Conservation (phyloP, 2,329 filamentous ascomycete genomes). For the Fonsecaea erecta region DNA sequence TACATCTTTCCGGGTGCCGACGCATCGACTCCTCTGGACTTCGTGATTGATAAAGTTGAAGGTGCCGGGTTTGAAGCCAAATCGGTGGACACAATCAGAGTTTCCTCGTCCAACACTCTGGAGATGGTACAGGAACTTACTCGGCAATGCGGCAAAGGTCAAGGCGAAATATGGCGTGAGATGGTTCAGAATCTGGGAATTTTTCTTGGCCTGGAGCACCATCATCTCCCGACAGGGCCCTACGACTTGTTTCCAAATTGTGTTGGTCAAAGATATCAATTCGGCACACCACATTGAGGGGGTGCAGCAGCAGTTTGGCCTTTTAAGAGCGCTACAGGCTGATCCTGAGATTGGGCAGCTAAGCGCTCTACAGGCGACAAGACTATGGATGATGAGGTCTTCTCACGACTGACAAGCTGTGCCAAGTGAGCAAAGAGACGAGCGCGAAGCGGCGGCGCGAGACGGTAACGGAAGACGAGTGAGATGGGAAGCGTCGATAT, state of each 20-base stretch:
- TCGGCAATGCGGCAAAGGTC: conserved; percentile 89
- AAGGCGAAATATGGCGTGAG: conserved; percentile 91
- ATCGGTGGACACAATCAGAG: conserved; percentile 87
- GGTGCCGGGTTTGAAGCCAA: conserved; percentile 89
- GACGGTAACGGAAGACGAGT: too few species aligned
- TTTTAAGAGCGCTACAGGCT: conserved; percentile 67
- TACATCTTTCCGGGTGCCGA: conserved; percentile 98
- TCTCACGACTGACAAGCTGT: too few species aligned
- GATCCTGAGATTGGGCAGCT: too few species aligned
- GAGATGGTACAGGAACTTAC: conserved; percentile 99
- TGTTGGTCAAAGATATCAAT: conserved; percentile 88
- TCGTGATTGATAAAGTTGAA: conserved; percentile 83
- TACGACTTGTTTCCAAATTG: conserved; percentile 86
- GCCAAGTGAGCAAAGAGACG: too few species aligned
- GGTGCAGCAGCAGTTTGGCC: conserved; percentile 68
- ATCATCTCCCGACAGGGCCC: conserved; percentile 82
- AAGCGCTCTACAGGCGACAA: too few species aligned
- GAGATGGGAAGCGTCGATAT: too few species aligned
- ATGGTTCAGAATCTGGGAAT: conserved; percentile 97
- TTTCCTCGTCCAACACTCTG: conserved; percentile 96
- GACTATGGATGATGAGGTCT: too few species aligned
- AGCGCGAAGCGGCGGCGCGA: too few species aligned
- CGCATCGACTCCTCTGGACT: conserved; percentile 89
- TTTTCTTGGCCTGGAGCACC: conserved; percentile 83
- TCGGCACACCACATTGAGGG: conserved; percentile 80